Percentiles rank a stretch among this genome's conserved stretches.
Conservation (phyloP, 306 rosid genomes). For the Begonia loranthoides region DNA sequence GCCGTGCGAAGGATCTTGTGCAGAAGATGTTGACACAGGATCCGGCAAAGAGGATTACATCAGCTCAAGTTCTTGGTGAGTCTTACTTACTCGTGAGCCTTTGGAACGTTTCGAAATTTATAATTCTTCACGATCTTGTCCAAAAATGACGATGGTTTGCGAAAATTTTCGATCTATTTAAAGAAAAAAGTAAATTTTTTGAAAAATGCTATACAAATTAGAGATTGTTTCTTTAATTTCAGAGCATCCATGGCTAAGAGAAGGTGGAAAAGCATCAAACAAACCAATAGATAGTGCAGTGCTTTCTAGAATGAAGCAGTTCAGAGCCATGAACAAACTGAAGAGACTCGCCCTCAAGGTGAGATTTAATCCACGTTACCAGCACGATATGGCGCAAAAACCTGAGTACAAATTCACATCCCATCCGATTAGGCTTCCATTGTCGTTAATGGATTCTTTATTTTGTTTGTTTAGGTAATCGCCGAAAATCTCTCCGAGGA, state of each 20-base stretch:
- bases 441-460: neutral
- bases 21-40: conserved; percentile 63
- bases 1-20: conserved; percentile 79
- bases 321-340: conserved; percentile 87
- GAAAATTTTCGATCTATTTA: too few relatives aligned
- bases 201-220: too few relatives aligned
- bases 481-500: conserved; percentile 82
- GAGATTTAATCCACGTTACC: neutral
- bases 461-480: conserved; percentile 41
- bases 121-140: neutral
- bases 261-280: conserved; percentile 84
- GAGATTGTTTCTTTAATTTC: conserved; percentile 6
- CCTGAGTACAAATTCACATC: too few relatives aligned
- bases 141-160: too few relatives aligned
- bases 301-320: conserved; percentile 89
- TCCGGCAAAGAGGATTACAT: conserved; percentile 65
- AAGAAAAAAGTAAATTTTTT: too few relatives aligned
- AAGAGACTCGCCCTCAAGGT: conserved; percentile 76
- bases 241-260: conserved; percentile 95
- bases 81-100: neutral
- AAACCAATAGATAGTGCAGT: conserved; percentile 89
- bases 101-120: neutral
- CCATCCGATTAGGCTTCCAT: neutral
- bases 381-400: too few relatives aligned
- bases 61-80: conserved; percentile 72